Base-by-base conservation (phyloP, 371 early-diverging fungal genomes). In the Lichtheimia hyalospora region DNA sequence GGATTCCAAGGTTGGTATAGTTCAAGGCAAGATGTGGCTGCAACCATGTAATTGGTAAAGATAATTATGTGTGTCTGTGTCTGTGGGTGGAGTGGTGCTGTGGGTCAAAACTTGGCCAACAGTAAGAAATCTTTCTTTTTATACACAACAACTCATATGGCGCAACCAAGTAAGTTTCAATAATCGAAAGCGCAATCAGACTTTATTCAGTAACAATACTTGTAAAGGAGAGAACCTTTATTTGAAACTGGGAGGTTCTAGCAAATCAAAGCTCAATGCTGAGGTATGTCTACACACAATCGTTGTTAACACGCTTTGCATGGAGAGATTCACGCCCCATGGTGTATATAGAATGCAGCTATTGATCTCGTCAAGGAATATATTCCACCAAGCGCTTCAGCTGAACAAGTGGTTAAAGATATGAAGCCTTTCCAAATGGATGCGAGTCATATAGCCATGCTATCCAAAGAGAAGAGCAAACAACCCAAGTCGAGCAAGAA, bases 381-480 rank as follows among this genome's bases (percentile, higher is more conserved):
- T 52, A 39, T 60, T 48, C 28, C 46, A 6, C 24, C 42, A 8
- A 49, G 20, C 25, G 15, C 43, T 2, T 42, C 62, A 25, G 40
- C 50, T 1, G 62, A 49, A 3, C 43, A 50, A 57, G 52, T 41
- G 5, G 24, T 63, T 15, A 58, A 41, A 16, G 54, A 58, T 44
- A 58, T 63, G 58, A 63, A 58, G 16, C 25, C 51, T 0, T 58
- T 63, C 5, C 44, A 53, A 43, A 43, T 63, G 27, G 58, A 63
- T 41, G 56, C 54, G 24, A 41, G 1, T 20, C 46, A 53, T 14
- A 8, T 15, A n/a, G 25, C 52, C 14, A 20, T 49, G 27, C 49
- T 16, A 24, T 40, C 23, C 52, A 15, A 48, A 3, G 46, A 60
- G 39, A 8, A 42, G 6, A 52, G 44, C 8, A 60, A 60, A 23